A percentile compares a stretch with the other conserved stretches of the same genome.
phyloP scores from a whole-genome alignment of 2,329 filamentous ascomycete species.

The Fusarium austroafricanum region DNA sequence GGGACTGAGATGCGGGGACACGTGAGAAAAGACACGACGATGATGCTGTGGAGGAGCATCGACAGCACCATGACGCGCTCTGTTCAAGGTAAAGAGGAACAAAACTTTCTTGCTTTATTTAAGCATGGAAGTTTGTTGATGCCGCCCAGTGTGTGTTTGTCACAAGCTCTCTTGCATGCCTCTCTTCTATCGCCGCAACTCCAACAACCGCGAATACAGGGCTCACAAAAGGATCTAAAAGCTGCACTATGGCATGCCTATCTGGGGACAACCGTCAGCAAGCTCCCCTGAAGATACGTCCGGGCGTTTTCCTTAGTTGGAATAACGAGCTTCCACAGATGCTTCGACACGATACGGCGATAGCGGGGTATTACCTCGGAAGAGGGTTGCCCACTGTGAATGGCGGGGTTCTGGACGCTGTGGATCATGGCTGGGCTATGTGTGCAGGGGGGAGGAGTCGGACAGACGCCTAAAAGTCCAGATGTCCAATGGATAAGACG shows the following conservation, averaged over 20 bases:
- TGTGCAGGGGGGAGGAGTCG: neutral
- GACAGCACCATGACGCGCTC: conserved; percentile 44
- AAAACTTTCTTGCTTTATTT: conserved; percentile 26
- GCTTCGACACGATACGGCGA: conserved; percentile 42
- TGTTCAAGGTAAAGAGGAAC: conserved; percentile 16
- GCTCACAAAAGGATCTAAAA: conserved; percentile 15
- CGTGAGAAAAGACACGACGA: conserved; percentile 40
- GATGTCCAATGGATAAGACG: conserved; percentile 36
- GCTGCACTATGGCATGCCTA: conserved; percentile 21
- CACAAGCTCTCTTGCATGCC: conserved; percentile 22
- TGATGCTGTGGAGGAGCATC: conserved; percentile 40
- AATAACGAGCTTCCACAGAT: conserved; percentile 44
- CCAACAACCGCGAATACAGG: conserved; percentile 1
- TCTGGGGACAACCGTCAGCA: conserved; percentile 26
- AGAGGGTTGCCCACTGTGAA: conserved; percentile 4
- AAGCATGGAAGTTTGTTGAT: conserved; percentile 19
- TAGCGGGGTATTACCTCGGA: conserved; percentile 44
- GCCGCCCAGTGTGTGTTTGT: conserved; percentile 9
- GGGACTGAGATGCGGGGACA: conserved; percentile 47
- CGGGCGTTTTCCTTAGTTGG: conserved; percentile 43
- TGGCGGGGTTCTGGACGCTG: conserved; percentile 38
- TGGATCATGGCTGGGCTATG: conserved; percentile 39
- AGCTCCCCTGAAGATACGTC: conserved; percentile 25
- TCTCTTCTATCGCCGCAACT: conserved; percentile 17
- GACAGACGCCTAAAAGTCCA: conserved; percentile 5